A percentile compares a stretch with the other conserved stretches of the same genome.
Conservation (phyloP, 2,329 filamentous ascomycete genomes). For the Teratosphaeria destructans region DNA sequence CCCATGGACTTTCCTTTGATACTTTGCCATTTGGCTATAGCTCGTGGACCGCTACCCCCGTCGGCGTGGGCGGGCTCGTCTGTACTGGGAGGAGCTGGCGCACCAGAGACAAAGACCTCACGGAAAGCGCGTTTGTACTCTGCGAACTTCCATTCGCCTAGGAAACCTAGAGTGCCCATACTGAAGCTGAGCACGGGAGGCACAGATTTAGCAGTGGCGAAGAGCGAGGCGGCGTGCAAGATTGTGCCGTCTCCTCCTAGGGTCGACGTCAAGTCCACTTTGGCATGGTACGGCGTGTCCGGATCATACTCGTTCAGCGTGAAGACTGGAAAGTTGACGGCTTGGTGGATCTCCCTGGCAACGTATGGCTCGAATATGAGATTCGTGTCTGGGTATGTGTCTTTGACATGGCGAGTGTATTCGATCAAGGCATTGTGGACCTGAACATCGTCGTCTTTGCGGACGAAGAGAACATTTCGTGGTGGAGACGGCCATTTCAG, state of each 20-base stretch:
- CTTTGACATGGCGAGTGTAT: constrained; percentile 58
- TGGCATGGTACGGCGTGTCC: constrained; percentile 53
- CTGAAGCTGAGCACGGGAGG: constrained; percentile 90
- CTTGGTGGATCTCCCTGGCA: constrained; percentile 59
- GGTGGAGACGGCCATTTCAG: constrained; percentile 59
- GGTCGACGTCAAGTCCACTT: constrained; percentile 80
- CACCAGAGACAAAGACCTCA: constrained; percentile 80
- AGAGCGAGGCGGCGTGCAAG: constrained; percentile 73
- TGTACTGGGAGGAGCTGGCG: constrained; percentile 20
- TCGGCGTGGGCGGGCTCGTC: constrained; percentile 1
- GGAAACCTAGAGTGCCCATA: constrained; percentile 90
- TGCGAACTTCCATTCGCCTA: constrained; percentile 91
- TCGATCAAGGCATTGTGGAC: constrained; percentile 49
- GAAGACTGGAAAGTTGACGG: constrained; percentile 65
- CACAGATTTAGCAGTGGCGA: constrained; percentile 68
- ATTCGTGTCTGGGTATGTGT: constrained; percentile 69
- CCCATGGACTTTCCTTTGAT: constrained; percentile 76
- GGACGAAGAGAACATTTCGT: constrained; percentile 57
- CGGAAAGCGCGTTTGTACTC: constrained; percentile 89
- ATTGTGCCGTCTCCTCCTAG: constrained; percentile 92
- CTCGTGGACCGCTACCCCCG: constrained; percentile 5
- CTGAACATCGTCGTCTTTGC: constrained; percentile 50
- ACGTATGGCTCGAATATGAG: constrained; percentile 73
- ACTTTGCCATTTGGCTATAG: constrained; percentile 54
- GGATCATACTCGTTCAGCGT: constrained; percentile 21